Percentiles rank a stretch among this genome's conserved stretches.
These are phyloP conservation scores for Picochlorum sp. DNA, from an alignment of 139 green algal species.

Conservation along the genomic window DNA sequence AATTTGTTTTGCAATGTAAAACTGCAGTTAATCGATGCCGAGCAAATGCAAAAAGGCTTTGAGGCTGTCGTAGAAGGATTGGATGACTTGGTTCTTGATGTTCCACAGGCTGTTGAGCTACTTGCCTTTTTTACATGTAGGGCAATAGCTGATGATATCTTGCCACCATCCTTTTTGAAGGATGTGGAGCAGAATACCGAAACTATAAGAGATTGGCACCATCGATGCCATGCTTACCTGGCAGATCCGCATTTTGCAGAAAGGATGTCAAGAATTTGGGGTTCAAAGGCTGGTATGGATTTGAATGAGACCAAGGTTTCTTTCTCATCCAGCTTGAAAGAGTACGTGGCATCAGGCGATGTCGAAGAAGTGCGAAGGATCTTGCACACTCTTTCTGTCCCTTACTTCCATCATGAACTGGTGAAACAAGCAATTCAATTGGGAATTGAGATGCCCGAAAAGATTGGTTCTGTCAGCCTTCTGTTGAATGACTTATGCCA, in stretches of 20 bases:
- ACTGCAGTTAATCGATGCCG: too few species aligned
- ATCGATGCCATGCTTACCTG: slow-evolving; percentile 41
- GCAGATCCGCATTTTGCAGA: slow-evolving; percentile 61
- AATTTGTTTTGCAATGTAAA: too few species aligned
- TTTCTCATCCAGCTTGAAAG: slow-evolving; percentile 53
- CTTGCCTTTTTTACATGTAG: slow-evolving; percentile 40
- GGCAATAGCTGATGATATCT: slow-evolving; percentile 78
- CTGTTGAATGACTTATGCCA: slow-evolving; percentile 49
- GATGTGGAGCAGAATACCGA: slow-evolving; percentile 14
- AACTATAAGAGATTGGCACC: slow-evolving; percentile 28
- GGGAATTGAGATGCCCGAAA: slow-evolving; percentile 26
- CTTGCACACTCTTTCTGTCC: slow-evolving; percentile 52
- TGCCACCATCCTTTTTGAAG: slow-evolving; percentile 49
- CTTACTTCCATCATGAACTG: slow-evolving; percentile 73
- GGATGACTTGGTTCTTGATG: slow-evolving; percentile 81
- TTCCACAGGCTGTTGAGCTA: slow-evolving; percentile 67
- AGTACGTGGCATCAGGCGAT: slow-evolving; percentile 46
- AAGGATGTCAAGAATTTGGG: slow-evolving; percentile 64
- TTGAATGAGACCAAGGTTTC: slow-evolving; percentile 42
- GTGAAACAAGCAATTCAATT: slow-evolving; percentile 45
- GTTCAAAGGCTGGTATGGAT: slow-evolving; percentile 38
- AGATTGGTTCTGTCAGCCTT: slow-evolving; percentile 19
- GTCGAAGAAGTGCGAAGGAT: slow-evolving; percentile 39
- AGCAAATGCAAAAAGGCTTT: slow-evolving; percentile 61
- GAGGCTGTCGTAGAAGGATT: slow-evolving; percentile 41